phyloP scores from a whole-genome alignment of 2,329 filamentous ascomycete species.

The Exophiala sp. region DNA sequence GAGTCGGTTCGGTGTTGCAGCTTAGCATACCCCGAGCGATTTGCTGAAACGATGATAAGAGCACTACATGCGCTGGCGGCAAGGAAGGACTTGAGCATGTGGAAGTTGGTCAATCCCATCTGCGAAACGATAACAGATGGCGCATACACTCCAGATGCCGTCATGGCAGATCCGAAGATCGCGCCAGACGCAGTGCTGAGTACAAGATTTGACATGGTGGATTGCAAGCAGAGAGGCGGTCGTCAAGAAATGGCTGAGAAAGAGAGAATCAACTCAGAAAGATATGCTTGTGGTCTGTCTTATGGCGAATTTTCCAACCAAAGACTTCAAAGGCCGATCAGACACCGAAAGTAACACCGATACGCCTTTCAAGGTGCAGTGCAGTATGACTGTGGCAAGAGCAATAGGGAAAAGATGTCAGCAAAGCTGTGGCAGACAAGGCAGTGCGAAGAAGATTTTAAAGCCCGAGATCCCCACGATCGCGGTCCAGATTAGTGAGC shows the following conservation, averaged over 20 bases:
- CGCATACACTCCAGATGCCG: constrained; percentile 58
- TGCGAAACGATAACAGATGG: constrained; percentile 60
- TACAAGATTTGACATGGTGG: constrained; percentile 18
- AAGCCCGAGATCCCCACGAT: too few species aligned
- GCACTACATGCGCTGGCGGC: constrained; percentile 60
- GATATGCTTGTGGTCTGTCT: background rate
- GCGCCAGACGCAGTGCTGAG: constrained; percentile 48
- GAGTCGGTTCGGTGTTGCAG: constrained; percentile 51
- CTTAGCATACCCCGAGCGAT: constrained; percentile 42
- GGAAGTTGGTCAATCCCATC: constrained; percentile 59
- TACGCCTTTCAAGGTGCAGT: too few species aligned
- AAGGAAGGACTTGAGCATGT: constrained; percentile 65
- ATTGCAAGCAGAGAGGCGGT: background rate
- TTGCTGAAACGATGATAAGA: constrained; percentile 49
- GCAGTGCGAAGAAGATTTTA: background rate
- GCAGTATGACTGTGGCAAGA: too few species aligned
- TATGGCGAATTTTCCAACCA: too few species aligned
- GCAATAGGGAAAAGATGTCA: background rate
- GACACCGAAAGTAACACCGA: too few species aligned
- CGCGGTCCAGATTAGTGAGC: too few species aligned
- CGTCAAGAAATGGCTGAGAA: background rate
- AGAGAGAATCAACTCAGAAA: background rate
- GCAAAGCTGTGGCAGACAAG: background rate
- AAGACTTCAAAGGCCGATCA: too few species aligned
- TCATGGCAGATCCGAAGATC: constrained; percentile 60